Evolutionary conservation across 2,329 filamentous ascomycete genomes (phyloP), one percentile per base, ranked within the genome.

Genomic region (Calonectria leucothoes): DNA sequence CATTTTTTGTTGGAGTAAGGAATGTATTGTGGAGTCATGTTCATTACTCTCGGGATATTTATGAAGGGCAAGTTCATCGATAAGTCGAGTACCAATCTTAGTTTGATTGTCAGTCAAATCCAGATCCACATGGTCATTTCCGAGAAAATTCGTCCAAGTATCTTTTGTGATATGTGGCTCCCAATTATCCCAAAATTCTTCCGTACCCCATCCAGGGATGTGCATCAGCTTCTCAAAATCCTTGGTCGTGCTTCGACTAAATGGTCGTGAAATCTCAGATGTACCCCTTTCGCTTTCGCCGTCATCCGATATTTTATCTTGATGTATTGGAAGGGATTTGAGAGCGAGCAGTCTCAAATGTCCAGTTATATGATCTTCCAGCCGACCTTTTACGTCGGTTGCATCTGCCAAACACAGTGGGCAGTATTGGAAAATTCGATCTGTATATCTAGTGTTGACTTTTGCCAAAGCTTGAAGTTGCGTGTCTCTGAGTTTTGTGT

Each of bases 321-420:
- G 31, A 27, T 49, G 64, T 10, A 37, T 25, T 3, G 74, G 74
- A 2, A 75, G 64, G 1, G 72, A 74, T n/a, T 72, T 72, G 10
- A 75, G 66, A 3, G 74, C 74, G 1, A 75, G 42, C 31, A 27
- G 61, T 25, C 69, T 37, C 49, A 75, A 39, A 10, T 75, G 74
- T 29, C 69, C 69, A 0, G 55, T n/a, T 33, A 75, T 27, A 33
- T 75, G 72, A 20, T 72, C 63, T 25, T 72, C 63, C 6, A 75
- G 42, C 0, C 48, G 8, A 15, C 49, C 59, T 2, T 69, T 35
- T 0, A 42, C 42, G 3, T 69, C 14, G 15, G 6, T 39, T 4
- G 14, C 17, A n/a, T 66, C 42, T 10, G 27, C 5, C 2, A 66
- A 42, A 23, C 72, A 74, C 6, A 74, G 49, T 1, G 66, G 69